A percentile compares a stretch with the other conserved stretches of the same genome.
These are phyloP conservation scores for Lactarius sp. DNA, from an alignment of 768 basidiomycete species.

Conservation along the genomic window DNA sequence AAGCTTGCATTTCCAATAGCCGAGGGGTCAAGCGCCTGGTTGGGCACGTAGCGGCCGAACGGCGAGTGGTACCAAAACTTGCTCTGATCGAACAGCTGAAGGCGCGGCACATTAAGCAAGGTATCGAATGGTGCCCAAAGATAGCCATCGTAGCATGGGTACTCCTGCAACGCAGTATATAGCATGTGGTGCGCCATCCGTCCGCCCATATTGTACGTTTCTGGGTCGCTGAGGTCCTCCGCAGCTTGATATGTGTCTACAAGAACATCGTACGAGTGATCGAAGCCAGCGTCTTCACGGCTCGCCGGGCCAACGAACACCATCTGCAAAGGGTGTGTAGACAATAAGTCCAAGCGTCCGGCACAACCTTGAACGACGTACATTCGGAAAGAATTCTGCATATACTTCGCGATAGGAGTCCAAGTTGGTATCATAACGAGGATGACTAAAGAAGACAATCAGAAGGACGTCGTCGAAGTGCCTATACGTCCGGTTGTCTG, in stretches of 20 bases:
- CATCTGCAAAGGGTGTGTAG: conserved; percentile 32
- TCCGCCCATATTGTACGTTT: conserved; percentile 41
- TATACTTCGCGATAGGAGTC: conserved; percentile 46
- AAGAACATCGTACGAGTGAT: conserved; percentile 46
- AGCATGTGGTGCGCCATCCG: conserved; percentile 54
- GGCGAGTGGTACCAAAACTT: conserved; percentile 50
- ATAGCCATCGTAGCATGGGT: conserved; percentile 46
- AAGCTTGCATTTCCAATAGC: conserved; percentile 26
- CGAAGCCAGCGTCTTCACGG: conserved; percentile 44
- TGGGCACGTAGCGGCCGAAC: conserved; percentile 40
- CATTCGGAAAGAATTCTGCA: conserved; percentile 46
- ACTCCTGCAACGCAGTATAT: conserved; percentile 41
- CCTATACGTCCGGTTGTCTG: conserved; percentile 31
- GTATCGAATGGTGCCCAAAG: conserved; percentile 52
- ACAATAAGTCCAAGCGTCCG: neutral
- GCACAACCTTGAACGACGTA: conserved; percentile 26
- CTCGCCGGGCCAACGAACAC: conserved; percentile 45
- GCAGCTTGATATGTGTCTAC: conserved; percentile 45
- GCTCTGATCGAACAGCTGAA: conserved; percentile 42
- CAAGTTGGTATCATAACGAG: conserved; percentile 43
- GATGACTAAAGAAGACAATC: conserved; percentile 48
- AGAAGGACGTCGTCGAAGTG: conserved; percentile 42
- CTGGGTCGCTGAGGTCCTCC: conserved; percentile 37
- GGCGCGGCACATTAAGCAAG: conserved; percentile 45
- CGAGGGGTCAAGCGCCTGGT: conserved; percentile 32